Percentiles rank a stretch among this genome's conserved stretches.
phyloP scores from a whole-genome alignment of 257 asterid species.

The Capsicum pubescens region DNA sequence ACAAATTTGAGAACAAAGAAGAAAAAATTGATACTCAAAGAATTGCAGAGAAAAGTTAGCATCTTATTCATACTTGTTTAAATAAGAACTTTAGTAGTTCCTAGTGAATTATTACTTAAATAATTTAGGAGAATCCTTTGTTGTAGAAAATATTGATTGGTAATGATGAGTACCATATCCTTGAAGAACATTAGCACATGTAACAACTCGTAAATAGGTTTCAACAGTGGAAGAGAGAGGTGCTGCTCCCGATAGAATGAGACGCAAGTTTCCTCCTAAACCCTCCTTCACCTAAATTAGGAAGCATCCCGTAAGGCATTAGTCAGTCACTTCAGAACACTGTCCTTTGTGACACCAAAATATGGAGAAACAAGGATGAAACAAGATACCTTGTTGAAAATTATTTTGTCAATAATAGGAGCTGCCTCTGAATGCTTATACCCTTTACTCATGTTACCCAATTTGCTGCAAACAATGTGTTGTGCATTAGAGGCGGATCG shows the following conservation, averaged over 20 bases:
- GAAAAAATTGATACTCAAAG: neutral
- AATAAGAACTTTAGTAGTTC: neutral
- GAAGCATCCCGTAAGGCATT: neutral
- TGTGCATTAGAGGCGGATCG: neutral
- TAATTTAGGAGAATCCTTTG: neutral
- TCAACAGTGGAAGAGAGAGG: conserved; percentile 82
- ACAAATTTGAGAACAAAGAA: neutral
- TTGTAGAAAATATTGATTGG: neutral
- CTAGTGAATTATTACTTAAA: neutral
- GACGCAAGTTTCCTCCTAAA: conserved; percentile 81
- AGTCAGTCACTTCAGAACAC: neutral
- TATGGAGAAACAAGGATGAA: conserved; percentile 13
- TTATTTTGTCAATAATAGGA: conserved; percentile 65
- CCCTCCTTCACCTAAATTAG: conserved; percentile 69
- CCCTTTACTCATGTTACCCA: conserved; percentile 68
- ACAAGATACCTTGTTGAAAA: conserved; percentile 66
- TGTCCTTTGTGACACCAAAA: neutral
- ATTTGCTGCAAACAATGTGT: conserved; percentile 56
- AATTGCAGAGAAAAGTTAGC: neutral
- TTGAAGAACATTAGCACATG: conserved; percentile 83
- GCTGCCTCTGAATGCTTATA: conserved; percentile 78
- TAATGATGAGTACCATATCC: conserved; percentile 63
- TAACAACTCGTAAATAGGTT: conserved; percentile 77
- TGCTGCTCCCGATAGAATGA: conserved; percentile 86
- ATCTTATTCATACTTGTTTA: neutral